These are phyloP conservation scores for Quercus robur DNA, from an alignment of 306 rosid species.

Conservation along the genomic window DNA sequence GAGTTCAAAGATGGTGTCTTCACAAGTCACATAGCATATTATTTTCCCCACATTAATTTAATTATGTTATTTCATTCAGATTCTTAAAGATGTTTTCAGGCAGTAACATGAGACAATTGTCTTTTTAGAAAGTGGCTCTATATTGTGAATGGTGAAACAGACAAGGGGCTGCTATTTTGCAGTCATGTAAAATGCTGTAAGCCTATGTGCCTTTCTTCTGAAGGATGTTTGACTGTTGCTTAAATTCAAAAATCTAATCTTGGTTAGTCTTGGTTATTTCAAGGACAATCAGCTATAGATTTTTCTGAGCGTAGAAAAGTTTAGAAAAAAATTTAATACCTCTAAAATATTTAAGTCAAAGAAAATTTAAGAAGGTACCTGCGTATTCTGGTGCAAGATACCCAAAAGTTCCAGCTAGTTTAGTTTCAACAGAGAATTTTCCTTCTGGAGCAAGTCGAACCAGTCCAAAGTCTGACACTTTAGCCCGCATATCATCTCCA, in stretches of 20 bases:
- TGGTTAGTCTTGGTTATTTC: neutral
- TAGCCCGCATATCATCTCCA: slow-evolving; percentile 84
- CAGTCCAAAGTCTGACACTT: slow-evolving; percentile 90
- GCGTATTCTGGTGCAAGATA: slow-evolving; percentile 97
- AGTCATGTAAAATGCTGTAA: neutral
- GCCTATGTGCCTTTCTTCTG: neutral
- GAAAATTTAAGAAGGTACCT: slow-evolving; percentile 29
- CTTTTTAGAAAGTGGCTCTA: neutral
- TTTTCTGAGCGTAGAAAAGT: neutral
- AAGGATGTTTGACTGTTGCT: neutral
- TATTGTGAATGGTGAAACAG: neutral
- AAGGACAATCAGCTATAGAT: neutral
- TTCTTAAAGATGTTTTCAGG: neutral
- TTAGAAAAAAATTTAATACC: neutral
- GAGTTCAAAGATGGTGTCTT: neutral
- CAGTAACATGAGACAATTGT: neutral
- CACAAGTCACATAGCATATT: neutral
- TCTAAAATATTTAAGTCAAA: neutral
- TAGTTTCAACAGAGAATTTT: slow-evolving; percentile 72
- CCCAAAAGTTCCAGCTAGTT: slow-evolving; percentile 92
- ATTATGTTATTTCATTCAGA: neutral
- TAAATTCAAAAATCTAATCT: neutral
- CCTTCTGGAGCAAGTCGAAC: slow-evolving; percentile 97
- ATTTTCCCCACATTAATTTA: neutral
- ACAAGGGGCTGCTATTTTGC: neutral